Conservation (phyloP, 1,284 basidiomycete genomes). For the Bondarzewia mesenterica region DNA sequence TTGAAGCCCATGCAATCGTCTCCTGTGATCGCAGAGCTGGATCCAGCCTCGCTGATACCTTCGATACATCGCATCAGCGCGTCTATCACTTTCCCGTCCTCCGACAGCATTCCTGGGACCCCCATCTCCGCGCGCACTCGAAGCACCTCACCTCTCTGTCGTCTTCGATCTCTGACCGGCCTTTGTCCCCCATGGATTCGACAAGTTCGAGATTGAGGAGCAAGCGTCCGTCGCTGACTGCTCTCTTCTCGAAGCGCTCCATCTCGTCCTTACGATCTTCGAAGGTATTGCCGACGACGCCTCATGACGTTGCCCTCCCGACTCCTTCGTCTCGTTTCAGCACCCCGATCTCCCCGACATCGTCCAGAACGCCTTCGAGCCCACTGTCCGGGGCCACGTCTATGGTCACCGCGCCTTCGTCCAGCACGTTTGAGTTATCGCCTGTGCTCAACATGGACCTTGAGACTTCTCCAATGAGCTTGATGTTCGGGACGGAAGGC, state of each 20-base stretch:
- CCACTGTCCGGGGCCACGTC: conserved; percentile 18
- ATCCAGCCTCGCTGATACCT: neutral
- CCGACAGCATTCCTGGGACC: conserved; percentile 21
- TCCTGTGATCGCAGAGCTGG: conserved; percentile 9
- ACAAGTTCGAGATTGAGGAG: conserved; percentile 6
- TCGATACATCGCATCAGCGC: conserved; percentile 2
- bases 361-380: conserved; percentile 34
- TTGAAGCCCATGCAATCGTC: neutral
- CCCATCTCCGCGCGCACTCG: conserved; percentile 29
- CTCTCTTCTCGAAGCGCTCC: conserved; percentile 29
- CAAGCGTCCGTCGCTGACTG: conserved; percentile 28
- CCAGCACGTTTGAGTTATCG: conserved; percentile 29
- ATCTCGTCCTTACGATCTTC: conserved; percentile 22
- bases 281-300: neutral
- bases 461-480: conserved; percentile 34
- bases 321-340: conserved; percentile 5
- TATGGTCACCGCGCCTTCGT: conserved; percentile 31
- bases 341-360: conserved; percentile 6
- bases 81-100: conserved; percentile 34
- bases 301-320: conserved; percentile 9
- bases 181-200: neutral
- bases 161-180: conserved; percentile 7
- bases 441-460: conserved; percentile 44
- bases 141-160: conserved; percentile 26
- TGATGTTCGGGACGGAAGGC: conserved; percentile 21